A percentile compares a stretch with the other conserved stretches of the same genome.
Evolutionary conservation across 805 yeast species (phyloP).

Genomic region (Debaryomyces hansenii): DNA sequence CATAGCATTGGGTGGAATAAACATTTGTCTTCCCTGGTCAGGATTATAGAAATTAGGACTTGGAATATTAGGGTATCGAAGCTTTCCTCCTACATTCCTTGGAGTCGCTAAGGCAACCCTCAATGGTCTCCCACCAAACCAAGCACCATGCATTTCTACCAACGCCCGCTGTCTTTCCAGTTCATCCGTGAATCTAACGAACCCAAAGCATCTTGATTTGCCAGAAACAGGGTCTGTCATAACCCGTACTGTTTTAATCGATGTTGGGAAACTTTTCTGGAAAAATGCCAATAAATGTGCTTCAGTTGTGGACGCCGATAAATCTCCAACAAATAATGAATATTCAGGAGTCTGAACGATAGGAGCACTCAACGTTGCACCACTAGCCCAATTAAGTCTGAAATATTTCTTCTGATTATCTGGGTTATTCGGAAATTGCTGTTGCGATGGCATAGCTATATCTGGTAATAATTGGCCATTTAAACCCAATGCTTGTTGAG

Average conservation of each 20-base stretch:
- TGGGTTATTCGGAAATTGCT: slow-evolving; percentile 38
- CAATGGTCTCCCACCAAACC: slow-evolving; percentile 76
- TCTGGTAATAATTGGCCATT: slow-evolving; percentile 70
- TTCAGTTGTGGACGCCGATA: slow-evolving; percentile 76
- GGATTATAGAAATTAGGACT: slow-evolving; percentile 6
- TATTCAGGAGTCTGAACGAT: slow-evolving; percentile 73
- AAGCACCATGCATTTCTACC: slow-evolving; percentile 72
- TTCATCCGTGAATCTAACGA: slow-evolving; percentile 73
- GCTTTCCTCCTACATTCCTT: slow-evolving; percentile 35
- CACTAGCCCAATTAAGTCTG: slow-evolving; percentile 81
- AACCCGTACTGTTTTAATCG: slow-evolving; percentile 77
- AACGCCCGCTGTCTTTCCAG: slow-evolving; percentile 68
- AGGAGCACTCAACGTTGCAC: slow-evolving; percentile 72
- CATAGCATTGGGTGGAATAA: slow-evolving; percentile 7
- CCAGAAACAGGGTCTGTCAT: slow-evolving; percentile 86
- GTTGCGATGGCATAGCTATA: slow-evolving; percentile 46
- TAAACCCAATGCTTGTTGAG: slow-evolving; percentile 63
- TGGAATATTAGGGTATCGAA: slow-evolving; percentile 1
- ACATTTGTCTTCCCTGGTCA: slow-evolving; percentile 11
- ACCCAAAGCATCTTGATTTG: slow-evolving; percentile 76
- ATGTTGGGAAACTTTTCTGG: slow-evolving; percentile 59
- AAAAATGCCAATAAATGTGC: slow-evolving; percentile 73
- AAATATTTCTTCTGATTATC: slow-evolving; percentile 59
- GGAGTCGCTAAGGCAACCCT: slow-evolving; percentile 82
- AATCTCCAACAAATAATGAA: slow-evolving; percentile 80